phyloP scores from a whole-genome alignment of 345 rosid species.

The Heritiera littoralis region DNA sequence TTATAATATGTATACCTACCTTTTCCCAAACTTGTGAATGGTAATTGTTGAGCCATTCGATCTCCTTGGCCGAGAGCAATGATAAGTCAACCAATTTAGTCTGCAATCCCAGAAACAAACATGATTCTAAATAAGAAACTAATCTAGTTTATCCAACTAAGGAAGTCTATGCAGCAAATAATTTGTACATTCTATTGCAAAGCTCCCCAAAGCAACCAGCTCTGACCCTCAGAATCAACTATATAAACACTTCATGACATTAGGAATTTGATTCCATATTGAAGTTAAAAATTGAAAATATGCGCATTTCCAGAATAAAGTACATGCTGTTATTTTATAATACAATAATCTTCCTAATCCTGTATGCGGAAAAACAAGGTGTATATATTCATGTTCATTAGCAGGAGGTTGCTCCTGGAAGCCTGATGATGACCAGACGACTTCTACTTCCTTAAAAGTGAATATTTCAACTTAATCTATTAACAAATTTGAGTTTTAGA shows the following conservation, averaged over 20 bases:
- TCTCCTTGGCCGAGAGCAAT: conserved; percentile 59
- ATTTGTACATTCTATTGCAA: background rate
- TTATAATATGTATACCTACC: conserved; percentile 38
- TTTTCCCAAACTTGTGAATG: conserved; percentile 91
- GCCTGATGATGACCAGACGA: background rate
- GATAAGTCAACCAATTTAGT: conserved; percentile 67
- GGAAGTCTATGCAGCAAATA: background rate
- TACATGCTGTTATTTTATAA: background rate
- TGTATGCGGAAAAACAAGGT: background rate
- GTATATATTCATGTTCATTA: background rate
- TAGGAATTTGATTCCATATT: background rate
- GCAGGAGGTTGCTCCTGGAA: background rate
- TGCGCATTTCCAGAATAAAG: background rate
- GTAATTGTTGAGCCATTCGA: conserved; percentile 80
- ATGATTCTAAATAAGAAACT: background rate
- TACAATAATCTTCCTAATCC: background rate
- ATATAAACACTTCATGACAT: background rate
- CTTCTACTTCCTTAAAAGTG: background rate
- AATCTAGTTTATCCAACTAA: background rate
- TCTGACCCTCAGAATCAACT: background rate
- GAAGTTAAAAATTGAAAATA: background rate
- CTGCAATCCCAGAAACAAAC: conserved; percentile 38
- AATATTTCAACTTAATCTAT: background rate
- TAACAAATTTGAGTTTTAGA: background rate
- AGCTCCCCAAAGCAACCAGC: background rate